Conservation (phyloP, 371 early-diverging fungal species). For the Actinomortierella ambigua region DNA sequence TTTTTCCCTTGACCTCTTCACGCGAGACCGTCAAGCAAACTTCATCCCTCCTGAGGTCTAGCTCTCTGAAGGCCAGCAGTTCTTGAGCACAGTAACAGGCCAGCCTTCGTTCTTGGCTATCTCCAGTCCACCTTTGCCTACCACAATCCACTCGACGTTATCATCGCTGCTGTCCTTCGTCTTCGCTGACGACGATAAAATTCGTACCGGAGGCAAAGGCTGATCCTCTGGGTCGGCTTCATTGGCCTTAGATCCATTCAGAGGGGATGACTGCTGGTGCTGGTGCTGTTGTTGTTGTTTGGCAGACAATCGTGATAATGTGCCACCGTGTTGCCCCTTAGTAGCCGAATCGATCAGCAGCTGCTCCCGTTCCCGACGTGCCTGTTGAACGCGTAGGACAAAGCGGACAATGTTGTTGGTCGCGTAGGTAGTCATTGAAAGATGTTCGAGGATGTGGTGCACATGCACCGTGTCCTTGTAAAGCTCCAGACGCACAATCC, state of each 20-base stretch:
- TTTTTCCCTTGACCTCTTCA: background rate
- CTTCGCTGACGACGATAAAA: background rate
- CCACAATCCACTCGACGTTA: constrained; percentile 26
- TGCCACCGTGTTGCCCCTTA: background rate
- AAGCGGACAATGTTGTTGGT: constrained; percentile 27
- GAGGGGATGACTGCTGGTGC: background rate
- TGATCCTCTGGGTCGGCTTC: background rate
- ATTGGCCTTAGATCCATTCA: background rate
- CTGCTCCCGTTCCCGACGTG: constrained; percentile 10
- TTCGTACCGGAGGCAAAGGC: background rate
- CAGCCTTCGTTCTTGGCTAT: constrained; percentile 16
- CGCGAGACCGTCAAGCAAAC: background rate
- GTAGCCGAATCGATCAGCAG: background rate
- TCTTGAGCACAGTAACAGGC: constrained; percentile 14
- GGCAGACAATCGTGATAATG: background rate
- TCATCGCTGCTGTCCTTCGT: constrained; percentile 4
- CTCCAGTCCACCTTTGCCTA: constrained; percentile 14
- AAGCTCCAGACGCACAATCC: background rate
- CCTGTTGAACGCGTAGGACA: constrained; percentile 24
- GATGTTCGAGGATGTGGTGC: background rate
- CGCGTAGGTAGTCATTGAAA: background rate
- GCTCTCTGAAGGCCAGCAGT: constrained; percentile 13
- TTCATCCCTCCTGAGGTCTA: too few relatives aligned
- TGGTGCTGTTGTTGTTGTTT: background rate
- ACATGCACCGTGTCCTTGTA: background rate